Evolutionary conservation across 768 basidiomycete species (phyloP).

Genomic region (Lentinula raphanica): DNA sequence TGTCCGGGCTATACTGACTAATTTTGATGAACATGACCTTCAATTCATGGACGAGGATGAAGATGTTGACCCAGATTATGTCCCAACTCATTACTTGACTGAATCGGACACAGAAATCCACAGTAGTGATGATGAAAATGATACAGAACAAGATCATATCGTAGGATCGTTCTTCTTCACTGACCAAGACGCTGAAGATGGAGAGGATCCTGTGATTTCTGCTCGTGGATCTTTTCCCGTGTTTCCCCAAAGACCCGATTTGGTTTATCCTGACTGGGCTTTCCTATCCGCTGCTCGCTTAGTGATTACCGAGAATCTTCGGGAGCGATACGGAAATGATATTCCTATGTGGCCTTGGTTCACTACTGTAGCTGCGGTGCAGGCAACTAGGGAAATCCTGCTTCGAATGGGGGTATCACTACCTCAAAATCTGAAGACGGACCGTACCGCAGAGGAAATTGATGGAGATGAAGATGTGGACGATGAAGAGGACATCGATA

Average conservation of each 20-base stretch:
- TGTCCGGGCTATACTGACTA: background rate
- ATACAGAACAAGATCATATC: constrained; percentile 12
- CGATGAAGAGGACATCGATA: background rate
- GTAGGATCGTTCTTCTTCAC: background rate
- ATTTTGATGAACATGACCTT: constrained; percentile 6
- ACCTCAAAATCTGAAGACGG: background rate
- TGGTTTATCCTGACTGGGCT: constrained; percentile 43
- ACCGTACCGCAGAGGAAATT: background rate
- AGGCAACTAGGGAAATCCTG: constrained; percentile 3
- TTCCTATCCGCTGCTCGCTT: constrained; percentile 47
- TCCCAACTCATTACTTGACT: constrained; percentile 1
- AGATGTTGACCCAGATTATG: constrained; percentile 12
- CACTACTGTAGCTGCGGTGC: background rate
- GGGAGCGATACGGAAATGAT: background rate
- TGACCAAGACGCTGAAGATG: constrained; percentile 10
- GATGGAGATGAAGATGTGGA: background rate
- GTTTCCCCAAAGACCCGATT: constrained; percentile 18
- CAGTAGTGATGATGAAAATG: constrained; percentile 14
- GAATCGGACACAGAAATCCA: background rate
- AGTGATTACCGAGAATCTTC: constrained; percentile 46
- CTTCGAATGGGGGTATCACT: constrained; percentile 1
- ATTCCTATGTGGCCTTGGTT: constrained; percentile 7
- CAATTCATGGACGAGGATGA: constrained; percentile 9
- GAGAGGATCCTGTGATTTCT: background rate
- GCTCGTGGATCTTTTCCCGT: background rate